These are phyloP conservation scores for Chlamydomonas reinhardtii DNA, from an alignment of 163 green algal species.

Conservation along the genomic window DNA sequence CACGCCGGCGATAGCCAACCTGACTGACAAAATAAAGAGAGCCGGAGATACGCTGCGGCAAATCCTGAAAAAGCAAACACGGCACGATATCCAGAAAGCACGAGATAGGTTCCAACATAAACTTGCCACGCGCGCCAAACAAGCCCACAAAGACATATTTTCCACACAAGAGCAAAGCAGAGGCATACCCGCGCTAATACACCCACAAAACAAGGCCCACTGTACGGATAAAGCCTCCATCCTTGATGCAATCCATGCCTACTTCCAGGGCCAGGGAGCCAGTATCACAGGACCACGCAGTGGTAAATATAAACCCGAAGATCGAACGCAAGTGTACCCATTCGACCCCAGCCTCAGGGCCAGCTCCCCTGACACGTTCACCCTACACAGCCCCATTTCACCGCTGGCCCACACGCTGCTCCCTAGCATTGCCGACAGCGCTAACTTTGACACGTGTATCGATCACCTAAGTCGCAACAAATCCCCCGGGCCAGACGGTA, in stretches of 20 bases:
- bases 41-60: too few relatives aligned
- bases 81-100: neutral
- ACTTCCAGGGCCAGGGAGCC: neutral
- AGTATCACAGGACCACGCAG: neutral
- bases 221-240: neutral
- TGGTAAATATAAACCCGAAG: neutral
- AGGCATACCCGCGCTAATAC: neutral
- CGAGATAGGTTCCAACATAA: neutral
- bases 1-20: too few relatives aligned
- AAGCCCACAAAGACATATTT: slow-evolving; percentile 4
- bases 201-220: neutral
- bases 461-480: slow-evolving; percentile 29
- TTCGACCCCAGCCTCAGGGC: neutral
- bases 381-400: neutral
- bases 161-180: neutral
- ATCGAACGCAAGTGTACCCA: neutral
- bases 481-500: slow-evolving; percentile 29
- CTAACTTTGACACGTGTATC: neutral
- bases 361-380: neutral
- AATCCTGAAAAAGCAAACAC: too few relatives aligned
- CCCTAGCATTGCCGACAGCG: neutral
- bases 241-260: neutral
- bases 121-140: neutral
- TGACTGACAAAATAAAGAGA: too few relatives aligned
- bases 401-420: neutral